Base-by-base conservation (phyloP, 2,329 filamentous ascomycete genomes). In the Aspergillus ochraceus region DNA sequence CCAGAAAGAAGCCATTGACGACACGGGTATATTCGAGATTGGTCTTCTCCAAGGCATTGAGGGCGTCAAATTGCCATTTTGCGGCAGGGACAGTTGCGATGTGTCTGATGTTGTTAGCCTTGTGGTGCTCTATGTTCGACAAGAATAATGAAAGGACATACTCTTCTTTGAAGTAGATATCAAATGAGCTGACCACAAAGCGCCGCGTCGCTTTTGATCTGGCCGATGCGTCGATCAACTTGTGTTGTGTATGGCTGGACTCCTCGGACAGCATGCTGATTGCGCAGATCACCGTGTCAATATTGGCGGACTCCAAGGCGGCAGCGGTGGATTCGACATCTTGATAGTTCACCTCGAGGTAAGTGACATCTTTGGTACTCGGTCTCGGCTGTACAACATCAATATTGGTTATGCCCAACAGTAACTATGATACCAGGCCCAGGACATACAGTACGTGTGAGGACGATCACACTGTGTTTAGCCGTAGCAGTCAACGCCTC, bases 381-480 rank as follows among this genome's bases (percentile, higher is more conserved):
- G 42, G 10, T 19, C 11, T 24, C 11, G 19, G 9, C 52, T 24
- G 11, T 11, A 36, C 10, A 17, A 17, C 4, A 36, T 36, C 32
- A 36, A 36, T 11, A 36, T 36, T 12, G 32, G 11, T 10, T 14
- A 36, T 14, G 11, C 11, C 10, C 11, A 36, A 17, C 32, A 2
- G 30, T 12, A 36, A 10, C 32, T 2, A 9, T 6, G 26, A 8
- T 2, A 29, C 26, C 32, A 17, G 32, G 11, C 11, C 14, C 14
- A 17, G 11, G 22, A 50, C 55, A 29, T 39, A 58, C 56, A n/a
- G 53, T 50, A 20, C 56, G 51, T 12, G 51, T 54, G 6, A 58
- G 39, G 17, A 58, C 52, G 17, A 54, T 8, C 29, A 54, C 46
- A 4, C 19, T 22, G 32, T 58, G 56, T n/a, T 30, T 54, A 8